Conservation (phyloP, 2,329 filamentous ascomycete genomes). For the Aspergillus floridensis region DNA sequence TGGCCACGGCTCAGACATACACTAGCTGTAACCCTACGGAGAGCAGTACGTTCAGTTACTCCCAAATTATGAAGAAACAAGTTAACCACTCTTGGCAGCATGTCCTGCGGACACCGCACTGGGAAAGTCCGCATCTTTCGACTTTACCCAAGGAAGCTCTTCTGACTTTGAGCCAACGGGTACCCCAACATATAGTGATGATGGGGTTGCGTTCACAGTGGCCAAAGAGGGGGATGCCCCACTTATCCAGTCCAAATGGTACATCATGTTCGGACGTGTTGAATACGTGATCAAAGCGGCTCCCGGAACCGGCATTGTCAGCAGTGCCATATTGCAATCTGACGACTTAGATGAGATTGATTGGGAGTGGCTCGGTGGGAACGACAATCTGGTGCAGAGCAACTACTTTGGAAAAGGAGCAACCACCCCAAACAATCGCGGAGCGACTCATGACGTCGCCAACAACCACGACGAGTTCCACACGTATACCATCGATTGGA, state of each 20-base stretch:
- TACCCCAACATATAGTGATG: slow-evolving; percentile 67
- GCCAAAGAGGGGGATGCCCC: slow-evolving; percentile 76
- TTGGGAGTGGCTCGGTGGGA: slow-evolving; percentile 88
- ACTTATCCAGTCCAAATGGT: slow-evolving; percentile 84
- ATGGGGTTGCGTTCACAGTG: slow-evolving; percentile 82
- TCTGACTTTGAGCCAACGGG: slow-evolving; percentile 73
- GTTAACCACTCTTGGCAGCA: slow-evolving; percentile 30
- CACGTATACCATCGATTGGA: slow-evolving; percentile 93
- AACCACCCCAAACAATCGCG: slow-evolving; percentile 81
- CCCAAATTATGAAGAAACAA: neutral
- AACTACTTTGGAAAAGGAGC: slow-evolving; percentile 97
- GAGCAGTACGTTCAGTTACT: slow-evolving; percentile 30
- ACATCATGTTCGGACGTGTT: slow-evolving; percentile 98
- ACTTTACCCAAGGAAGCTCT: slow-evolving; percentile 76
- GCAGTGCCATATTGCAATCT: slow-evolving; percentile 84
- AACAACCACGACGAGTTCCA: slow-evolving; percentile 73
- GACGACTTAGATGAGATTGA: slow-evolving; percentile 95
- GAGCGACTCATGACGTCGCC: slow-evolving; percentile 68
- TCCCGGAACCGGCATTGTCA: slow-evolving; percentile 87
- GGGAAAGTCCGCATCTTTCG: slow-evolving; percentile 75
- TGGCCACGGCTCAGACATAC: slow-evolving; percentile 43
- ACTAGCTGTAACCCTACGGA: slow-evolving; percentile 45
- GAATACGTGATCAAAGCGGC: slow-evolving; percentile 82
- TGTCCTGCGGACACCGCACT: slow-evolving; percentile 79
- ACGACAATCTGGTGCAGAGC: slow-evolving; percentile 75